A percentile compares a stretch with the other conserved stretches of the same genome.
phyloP scores from a whole-genome alignment of 2,329 filamentous ascomycete species.

The Sporothrix humicola region DNA sequence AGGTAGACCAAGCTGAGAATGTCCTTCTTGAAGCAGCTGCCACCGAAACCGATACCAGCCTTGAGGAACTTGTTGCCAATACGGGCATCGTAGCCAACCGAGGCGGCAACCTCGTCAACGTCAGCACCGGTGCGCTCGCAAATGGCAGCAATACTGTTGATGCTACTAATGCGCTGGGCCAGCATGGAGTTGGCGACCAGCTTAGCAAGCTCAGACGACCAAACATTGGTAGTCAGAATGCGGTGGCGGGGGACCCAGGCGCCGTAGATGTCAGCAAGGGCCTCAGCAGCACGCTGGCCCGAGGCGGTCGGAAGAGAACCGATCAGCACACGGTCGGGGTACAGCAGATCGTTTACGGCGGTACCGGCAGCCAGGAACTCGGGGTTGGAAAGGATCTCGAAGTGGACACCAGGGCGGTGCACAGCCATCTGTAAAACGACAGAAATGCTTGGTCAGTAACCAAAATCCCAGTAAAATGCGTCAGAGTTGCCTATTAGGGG shows the following conservation, averaged over 20 bases:
- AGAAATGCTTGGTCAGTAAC: conserved; percentile 6
- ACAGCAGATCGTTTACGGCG: conserved; percentile 71
- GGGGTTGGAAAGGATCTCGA: conserved; percentile 80
- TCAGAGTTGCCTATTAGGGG: not conserved
- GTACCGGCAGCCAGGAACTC: conserved; percentile 82
- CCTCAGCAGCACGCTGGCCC: conserved; percentile 66
- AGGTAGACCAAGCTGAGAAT: conserved; percentile 75
- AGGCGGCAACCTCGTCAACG: conserved; percentile 71
- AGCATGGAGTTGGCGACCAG: conserved; percentile 81
- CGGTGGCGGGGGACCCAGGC: conserved; percentile 70
- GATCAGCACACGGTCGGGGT: conserved; percentile 76
- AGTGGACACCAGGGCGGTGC: conserved; percentile 67
- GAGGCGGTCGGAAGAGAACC: conserved; percentile 67
- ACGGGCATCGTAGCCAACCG: conserved; percentile 71
- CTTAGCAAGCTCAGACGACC: conserved; percentile 80
- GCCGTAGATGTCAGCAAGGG: conserved; percentile 69
- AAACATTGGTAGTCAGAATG: conserved; percentile 75
- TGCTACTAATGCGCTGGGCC: conserved; percentile 79
- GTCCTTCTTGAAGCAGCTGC: conserved; percentile 83
- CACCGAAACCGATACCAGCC: conserved; percentile 77
- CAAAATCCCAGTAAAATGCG: not conserved
- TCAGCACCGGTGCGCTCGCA: conserved; percentile 78
- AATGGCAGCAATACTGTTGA: conserved; percentile 80
- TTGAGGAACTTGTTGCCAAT: conserved; percentile 77
- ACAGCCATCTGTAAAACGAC: conserved; percentile 54